These are phyloP conservation scores for Flueggea neowawraea DNA, from an alignment of 441 rosid species.

Conservation along the genomic window DNA sequence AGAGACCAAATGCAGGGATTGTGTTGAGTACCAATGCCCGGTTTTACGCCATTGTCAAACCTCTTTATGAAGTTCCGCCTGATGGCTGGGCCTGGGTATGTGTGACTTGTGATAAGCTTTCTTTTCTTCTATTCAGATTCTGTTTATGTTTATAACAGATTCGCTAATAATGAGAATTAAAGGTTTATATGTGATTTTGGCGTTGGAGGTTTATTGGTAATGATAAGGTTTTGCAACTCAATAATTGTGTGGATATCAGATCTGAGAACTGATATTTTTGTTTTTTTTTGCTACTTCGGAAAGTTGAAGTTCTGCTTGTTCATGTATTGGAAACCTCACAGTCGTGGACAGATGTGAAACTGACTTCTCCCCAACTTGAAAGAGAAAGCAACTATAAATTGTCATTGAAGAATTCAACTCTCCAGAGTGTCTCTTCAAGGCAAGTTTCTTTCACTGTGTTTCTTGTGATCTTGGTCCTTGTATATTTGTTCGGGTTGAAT, in stretches of 20 bases:
- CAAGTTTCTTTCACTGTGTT: constrained; percentile 21
- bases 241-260: not conserved
- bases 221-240: not conserved
- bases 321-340: constrained; percentile 25
- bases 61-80: constrained; percentile 56
- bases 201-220: not conserved
- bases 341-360: constrained; percentile 86
- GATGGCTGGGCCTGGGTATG: constrained; percentile 90
- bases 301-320: not conserved
- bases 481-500: not conserved
- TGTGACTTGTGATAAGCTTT: constrained; percentile 7
- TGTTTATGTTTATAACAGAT: not conserved
- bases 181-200: not conserved
- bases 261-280: not conserved
- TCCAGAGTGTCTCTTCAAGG: constrained; percentile 75
- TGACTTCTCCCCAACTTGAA: constrained; percentile 90
- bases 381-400: constrained; percentile 85
- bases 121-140: not conserved
- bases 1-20: constrained; percentile 92
- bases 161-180: too few relatives aligned
- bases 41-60: constrained; percentile 84
- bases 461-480: not conserved
- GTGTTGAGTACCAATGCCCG: constrained; percentile 85
- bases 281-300: not conserved
- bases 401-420: constrained; percentile 56